A percentile compares a stretch with the other conserved stretches of the same genome.
These are phyloP conservation scores for Mucor irregularis DNA, from an alignment of 371 early-diverging fungal genomes.

Conservation along the genomic window DNA sequence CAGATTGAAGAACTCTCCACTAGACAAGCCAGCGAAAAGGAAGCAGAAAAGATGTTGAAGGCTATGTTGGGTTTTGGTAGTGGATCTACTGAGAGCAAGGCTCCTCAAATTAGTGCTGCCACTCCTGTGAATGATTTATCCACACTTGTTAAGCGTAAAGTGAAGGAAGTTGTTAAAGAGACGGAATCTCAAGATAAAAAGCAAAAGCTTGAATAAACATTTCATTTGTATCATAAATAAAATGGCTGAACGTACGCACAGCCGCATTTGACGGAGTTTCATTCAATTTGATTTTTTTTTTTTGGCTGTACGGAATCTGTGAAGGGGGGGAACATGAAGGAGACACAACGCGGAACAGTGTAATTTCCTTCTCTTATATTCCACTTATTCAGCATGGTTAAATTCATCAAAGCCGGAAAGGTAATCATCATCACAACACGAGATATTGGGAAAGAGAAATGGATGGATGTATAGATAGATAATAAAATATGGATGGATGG, in stretches of 20 bases:
- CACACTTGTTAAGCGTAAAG: slow-evolving; percentile 44
- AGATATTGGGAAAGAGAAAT: slow-evolving; percentile 20
- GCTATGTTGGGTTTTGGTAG: slow-evolving; percentile 24
- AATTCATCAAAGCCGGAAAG: slow-evolving; percentile 76
- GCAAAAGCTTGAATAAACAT: slow-evolving; percentile 10
- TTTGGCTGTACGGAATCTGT: too few species aligned
- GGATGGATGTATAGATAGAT: background rate
- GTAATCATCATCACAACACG: slow-evolving; percentile 21
- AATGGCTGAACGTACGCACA: background rate
- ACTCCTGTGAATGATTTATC: slow-evolving; percentile 47
- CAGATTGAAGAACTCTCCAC: slow-evolving; percentile 41
- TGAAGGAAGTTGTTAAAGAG: slow-evolving; percentile 1
- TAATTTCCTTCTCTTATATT: slow-evolving; percentile 29
- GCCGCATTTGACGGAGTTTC: background rate
- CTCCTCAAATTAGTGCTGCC: slow-evolving; percentile 10
- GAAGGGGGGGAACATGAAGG: slow-evolving; percentile 4
- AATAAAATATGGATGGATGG: slow-evolving; percentile 30
- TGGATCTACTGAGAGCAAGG: background rate
- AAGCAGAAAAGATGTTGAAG: slow-evolving; percentile 38
- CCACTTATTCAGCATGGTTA: slow-evolving; percentile 60
- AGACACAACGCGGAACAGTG: slow-evolving; percentile 8
- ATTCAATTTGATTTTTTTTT: background rate
- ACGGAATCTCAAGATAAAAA: slow-evolving; percentile 5
- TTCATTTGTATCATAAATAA: background rate
- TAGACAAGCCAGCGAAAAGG: slow-evolving; percentile 39